These are phyloP conservation scores for Phytophthora pseudosyringae DNA, from an alignment of 352 stramenopile species.

Conservation along the genomic window DNA sequence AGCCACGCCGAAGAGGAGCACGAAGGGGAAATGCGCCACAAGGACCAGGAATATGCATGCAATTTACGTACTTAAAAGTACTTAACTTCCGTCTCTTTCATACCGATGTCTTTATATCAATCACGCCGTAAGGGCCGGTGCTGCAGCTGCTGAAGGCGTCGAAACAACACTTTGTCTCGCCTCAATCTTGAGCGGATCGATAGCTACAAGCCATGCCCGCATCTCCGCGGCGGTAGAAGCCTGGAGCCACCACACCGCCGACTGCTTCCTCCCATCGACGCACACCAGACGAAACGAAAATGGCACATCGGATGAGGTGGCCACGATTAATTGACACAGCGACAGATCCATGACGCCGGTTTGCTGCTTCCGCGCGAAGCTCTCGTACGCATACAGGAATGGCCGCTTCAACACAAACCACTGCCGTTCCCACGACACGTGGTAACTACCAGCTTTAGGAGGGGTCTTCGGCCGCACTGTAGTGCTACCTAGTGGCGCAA, in stretches of 20 bases:
- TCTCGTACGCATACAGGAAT: slow-evolving; percentile 82
- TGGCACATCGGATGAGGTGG: slow-evolving; percentile 37
- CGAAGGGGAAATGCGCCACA: too few relatives aligned
- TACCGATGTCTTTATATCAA: not conserved
- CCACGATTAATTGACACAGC: slow-evolving; percentile 61
- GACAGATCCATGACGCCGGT: slow-evolving; percentile 79
- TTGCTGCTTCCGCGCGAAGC: slow-evolving; percentile 68
- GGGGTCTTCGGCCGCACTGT: slow-evolving; percentile 7
- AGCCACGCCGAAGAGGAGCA: too few relatives aligned
- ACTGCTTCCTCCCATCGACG: slow-evolving; percentile 54
- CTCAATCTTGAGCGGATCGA: slow-evolving; percentile 76
- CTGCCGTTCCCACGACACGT: slow-evolving; percentile 59
- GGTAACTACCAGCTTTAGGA: slow-evolving; percentile 16
- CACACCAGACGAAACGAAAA: slow-evolving; percentile 82
- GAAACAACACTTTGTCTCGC: slow-evolving; percentile 28
- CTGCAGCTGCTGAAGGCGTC: slow-evolving; percentile 22
- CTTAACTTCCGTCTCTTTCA: too few relatives aligned
- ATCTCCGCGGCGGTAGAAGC: slow-evolving; percentile 72
- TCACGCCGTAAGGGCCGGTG: slow-evolving; percentile 41
- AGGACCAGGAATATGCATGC: too few relatives aligned
- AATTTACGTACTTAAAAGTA: too few relatives aligned
- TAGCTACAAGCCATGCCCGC: slow-evolving; percentile 71
- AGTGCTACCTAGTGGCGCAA: slow-evolving; percentile 28
- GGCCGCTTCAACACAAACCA: slow-evolving; percentile 86
- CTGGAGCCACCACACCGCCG: slow-evolving; percentile 78